Percentiles rank a stretch among this genome's conserved stretches.
Conservation (phyloP, 1,284 basidiomycete genomes). For the Pseudozyma thailandica region DNA sequence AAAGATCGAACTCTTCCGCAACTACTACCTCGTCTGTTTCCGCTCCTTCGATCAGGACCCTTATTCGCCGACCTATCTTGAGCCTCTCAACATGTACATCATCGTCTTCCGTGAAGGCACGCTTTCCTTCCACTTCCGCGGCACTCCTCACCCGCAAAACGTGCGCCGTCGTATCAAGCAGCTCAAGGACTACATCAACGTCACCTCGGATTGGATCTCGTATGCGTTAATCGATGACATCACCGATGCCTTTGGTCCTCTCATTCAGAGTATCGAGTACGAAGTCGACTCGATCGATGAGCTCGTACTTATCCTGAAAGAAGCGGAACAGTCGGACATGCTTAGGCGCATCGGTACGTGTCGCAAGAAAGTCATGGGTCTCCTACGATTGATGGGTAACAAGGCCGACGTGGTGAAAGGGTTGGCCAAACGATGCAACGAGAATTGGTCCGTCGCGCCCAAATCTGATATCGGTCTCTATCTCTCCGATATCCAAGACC, state of each 20-base stretch:
- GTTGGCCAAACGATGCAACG: conserved; percentile 93
- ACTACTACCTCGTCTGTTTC: conserved; percentile 99
- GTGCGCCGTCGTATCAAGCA: conserved; percentile 98
- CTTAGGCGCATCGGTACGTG: conserved; percentile 91
- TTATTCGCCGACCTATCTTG: conserved; percentile 95
- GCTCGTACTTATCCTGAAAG: conserved; percentile 92
- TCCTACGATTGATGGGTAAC: conserved; percentile 93
- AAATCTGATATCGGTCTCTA: conserved; percentile 97
- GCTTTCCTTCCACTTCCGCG: conserved; percentile 95
- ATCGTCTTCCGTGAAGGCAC: conserved; percentile 99
- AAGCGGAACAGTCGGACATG: conserved; percentile 83
- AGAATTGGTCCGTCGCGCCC: conserved; percentile 98
- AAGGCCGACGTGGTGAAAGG: conserved; percentile 99
- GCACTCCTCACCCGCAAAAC: conserved; percentile 96
- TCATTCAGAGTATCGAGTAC: conserved; percentile 98
- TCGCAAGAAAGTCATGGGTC: conserved; percentile 99
- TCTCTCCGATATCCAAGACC: conserved; percentile 88
- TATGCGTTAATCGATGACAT: conserved; percentile 99
- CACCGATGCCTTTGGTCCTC: conserved; percentile 97
- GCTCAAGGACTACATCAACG: conserved; percentile 98
- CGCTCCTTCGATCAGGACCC: conserved; percentile 98
- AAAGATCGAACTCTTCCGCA: conserved; percentile 98
- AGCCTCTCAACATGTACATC: conserved; percentile 99
- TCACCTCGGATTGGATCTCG: conserved; percentile 99
- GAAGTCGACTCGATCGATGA: conserved; percentile 99